These are phyloP conservation scores for Starmerella gropengiesseri DNA, from an alignment of 805 yeast genomes.

Conservation along the genomic window DNA sequence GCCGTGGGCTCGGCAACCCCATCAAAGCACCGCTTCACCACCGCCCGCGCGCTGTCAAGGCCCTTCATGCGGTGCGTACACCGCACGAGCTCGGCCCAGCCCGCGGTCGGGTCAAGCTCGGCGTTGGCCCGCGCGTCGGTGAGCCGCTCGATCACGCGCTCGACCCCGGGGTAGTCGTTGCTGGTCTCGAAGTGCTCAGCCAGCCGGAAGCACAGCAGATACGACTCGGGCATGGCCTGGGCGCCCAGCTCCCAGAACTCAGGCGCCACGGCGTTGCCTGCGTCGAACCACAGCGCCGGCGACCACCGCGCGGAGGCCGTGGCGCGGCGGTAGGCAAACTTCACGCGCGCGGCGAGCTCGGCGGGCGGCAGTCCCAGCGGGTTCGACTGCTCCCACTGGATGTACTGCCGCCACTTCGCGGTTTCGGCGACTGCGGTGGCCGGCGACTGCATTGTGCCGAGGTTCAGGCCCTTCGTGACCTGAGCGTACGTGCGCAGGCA, in stretches of 20 bases:
- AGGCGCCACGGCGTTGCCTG: slow-evolving; percentile 28
- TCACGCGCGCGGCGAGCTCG: slow-evolving; percentile 46
- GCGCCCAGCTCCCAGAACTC: slow-evolving; percentile 47
- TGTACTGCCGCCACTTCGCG: slow-evolving; percentile 13
- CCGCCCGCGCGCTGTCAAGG: slow-evolving; percentile 55
- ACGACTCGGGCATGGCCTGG: slow-evolving; percentile 56
- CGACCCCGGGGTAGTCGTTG: slow-evolving; percentile 41
- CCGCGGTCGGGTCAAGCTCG: slow-evolving; percentile 41
- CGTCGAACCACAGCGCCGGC: slow-evolving; percentile 67
- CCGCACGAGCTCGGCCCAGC: slow-evolving; percentile 60
- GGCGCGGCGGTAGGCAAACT: slow-evolving; percentile 64
- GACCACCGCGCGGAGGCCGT: slow-evolving; percentile 48
- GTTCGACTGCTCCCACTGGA: slow-evolving; percentile 66
- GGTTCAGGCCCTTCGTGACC: slow-evolving; percentile 32
- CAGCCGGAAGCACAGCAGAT: slow-evolving; percentile 51
- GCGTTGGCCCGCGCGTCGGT: slow-evolving; percentile 34
- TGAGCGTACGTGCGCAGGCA: slow-evolving; percentile 49
- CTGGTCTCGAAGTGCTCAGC: slow-evolving; percentile 61
- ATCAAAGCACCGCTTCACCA: slow-evolving; percentile 62
- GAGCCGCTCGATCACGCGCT: slow-evolving; percentile 40
- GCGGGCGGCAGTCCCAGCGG: slow-evolving; percentile 46
- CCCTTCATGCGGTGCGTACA: slow-evolving; percentile 57
- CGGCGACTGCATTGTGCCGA: slow-evolving; percentile 12
- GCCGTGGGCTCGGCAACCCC: slow-evolving; percentile 36
- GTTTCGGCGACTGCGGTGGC: slow-evolving; percentile 3